Conservation (phyloP, 345 rosid species). For the Aethionema arabicum region DNA sequence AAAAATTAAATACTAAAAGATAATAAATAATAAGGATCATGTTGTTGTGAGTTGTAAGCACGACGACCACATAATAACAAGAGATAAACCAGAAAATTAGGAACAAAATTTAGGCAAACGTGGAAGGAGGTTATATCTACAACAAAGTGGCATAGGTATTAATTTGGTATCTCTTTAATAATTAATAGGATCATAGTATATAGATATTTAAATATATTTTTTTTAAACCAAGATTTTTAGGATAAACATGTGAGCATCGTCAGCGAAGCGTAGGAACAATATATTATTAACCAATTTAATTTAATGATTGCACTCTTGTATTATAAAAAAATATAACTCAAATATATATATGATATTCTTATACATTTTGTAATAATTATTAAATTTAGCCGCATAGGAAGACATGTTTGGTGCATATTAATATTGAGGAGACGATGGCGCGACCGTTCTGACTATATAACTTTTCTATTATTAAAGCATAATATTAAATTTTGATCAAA, state of each 20-base stretch:
- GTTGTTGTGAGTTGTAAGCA: neutral
- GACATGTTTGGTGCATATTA: too few species aligned
- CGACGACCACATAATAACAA: conserved; percentile 3
- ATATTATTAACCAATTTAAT: conserved; percentile 13
- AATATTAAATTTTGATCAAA: too few species aligned
- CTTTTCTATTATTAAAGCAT: too few species aligned
- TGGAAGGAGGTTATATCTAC: conserved; percentile 22
- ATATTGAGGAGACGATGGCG: too few species aligned
- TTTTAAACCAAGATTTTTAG: neutral
- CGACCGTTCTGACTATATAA: too few species aligned
- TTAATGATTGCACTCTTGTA: too few species aligned
- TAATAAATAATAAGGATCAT: neutral
- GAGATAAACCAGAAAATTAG: conserved; percentile 30
- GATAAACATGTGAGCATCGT: conserved; percentile 16
- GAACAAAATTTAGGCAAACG: conserved; percentile 21
- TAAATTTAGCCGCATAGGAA: too few species aligned
- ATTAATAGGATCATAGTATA: neutral
- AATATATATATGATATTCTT: too few species aligned
- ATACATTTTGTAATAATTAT: too few species aligned
- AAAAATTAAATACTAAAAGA: neutral
- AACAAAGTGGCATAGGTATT: conserved; percentile 19
- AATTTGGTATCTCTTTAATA: conserved; percentile 11
- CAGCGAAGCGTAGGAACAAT: conserved; percentile 14
- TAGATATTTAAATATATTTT: neutral
- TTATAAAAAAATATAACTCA: too few species aligned